Evolutionary conservation across 306 rosid genomes (phyloP).

Genomic region (Dalbergia cochinchinensis): DNA sequence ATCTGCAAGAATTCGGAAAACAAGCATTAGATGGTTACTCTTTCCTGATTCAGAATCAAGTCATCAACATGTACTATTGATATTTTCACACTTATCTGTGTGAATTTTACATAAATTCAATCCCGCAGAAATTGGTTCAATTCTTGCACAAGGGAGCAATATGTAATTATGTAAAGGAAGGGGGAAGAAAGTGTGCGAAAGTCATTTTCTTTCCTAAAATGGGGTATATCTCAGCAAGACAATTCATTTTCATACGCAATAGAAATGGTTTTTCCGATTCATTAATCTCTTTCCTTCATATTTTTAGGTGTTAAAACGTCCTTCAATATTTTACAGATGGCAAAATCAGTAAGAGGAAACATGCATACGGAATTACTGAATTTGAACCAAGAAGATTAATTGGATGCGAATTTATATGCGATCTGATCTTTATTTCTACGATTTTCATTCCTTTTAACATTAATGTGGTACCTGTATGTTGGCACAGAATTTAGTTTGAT

Average conservation of each 20-base stretch:
- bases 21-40: neutral
- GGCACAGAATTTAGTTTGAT: neutral
- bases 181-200: no score
- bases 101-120: no score
- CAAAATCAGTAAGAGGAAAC: neutral
- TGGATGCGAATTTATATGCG: neutral
- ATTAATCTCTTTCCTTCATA: neutral
- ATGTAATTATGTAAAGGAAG: no score
- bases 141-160: no score
- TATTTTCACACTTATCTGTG: no score
- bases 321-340: neutral
- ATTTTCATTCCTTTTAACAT: neutral
- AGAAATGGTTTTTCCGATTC: neutral
- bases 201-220: no score
- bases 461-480: neutral
- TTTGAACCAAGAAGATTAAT: slow-evolving; percentile 9
- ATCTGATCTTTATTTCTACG: neutral
- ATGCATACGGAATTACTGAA: neutral
- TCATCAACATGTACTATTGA: no score
- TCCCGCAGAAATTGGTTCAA: no score
- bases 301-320: neutral
- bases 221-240: neutral
- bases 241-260: no score
- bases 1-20: slow-evolving; percentile 50
- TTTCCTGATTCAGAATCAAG: no score